A percentile compares a stretch with the other conserved stretches of the same genome.
These are phyloP conservation scores for Exophiala xenobiotica DNA, from an alignment of 2,329 filamentous ascomycete genomes.

Conservation along the genomic window DNA sequence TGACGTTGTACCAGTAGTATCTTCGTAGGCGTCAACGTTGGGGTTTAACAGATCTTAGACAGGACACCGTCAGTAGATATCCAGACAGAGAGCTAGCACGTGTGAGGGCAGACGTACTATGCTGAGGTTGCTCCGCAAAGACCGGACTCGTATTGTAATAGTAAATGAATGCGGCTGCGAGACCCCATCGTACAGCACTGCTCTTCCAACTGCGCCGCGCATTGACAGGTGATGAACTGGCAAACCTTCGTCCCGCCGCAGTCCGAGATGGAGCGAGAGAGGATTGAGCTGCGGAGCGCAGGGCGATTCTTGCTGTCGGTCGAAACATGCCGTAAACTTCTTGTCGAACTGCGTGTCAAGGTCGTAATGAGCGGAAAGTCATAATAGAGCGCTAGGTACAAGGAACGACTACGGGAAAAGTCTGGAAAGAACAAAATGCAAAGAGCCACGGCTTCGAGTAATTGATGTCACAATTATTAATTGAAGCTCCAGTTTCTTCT, in stretches of 20 bases:
- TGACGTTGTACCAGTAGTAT: slow-evolving; percentile 20
- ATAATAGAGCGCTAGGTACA: slow-evolving; percentile 6
- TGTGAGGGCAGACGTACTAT: slow-evolving; percentile 58
- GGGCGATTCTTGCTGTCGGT: slow-evolving; percentile 47
- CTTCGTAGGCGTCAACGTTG: slow-evolving; percentile 23
- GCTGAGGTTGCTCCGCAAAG: slow-evolving; percentile 74
- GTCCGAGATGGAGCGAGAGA: slow-evolving; percentile 20
- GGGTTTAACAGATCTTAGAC: slow-evolving; percentile 30
- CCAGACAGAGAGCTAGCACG: background rate
- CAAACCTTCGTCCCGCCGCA: slow-evolving; percentile 43
- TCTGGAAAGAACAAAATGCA: background rate
- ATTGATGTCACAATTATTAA: slow-evolving; percentile 5
- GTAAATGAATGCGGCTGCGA: slow-evolving; percentile 77
- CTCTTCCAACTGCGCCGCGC: slow-evolving; percentile 81
- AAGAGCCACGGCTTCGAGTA: background rate
- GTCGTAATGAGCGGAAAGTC: background rate
- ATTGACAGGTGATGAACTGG: slow-evolving; percentile 60
- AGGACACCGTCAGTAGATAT: slow-evolving; percentile 7
- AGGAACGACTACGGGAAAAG: background rate
- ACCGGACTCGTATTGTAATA: slow-evolving; percentile 89
- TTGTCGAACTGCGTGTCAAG: background rate
- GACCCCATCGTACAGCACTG: slow-evolving; percentile 67
- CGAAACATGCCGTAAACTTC: slow-evolving; percentile 49
- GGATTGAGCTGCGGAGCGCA: slow-evolving; percentile 35
- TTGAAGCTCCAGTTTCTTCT: background rate